Evolutionary conservation across 768 basidiomycete genomes (phyloP).

Genomic region (Gloeopeniophorella convolvens): DNA sequence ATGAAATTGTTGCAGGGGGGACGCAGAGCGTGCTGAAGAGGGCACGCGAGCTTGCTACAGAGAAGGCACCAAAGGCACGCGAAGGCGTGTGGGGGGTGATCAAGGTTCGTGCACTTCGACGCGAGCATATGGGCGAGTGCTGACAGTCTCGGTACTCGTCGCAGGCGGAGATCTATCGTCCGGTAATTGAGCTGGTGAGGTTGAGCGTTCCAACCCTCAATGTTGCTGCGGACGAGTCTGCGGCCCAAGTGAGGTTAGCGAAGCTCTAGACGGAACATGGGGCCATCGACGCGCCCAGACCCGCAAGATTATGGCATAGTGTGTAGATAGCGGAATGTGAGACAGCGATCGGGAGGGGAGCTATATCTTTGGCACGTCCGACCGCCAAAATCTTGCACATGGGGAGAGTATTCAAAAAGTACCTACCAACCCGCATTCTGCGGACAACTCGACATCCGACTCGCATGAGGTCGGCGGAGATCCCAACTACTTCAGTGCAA

Average conservation of each 20-base stretch:
- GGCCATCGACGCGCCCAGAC: too few relatives aligned
- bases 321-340: too few relatives aligned
- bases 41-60: conserved; percentile 56
- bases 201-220: conserved; percentile 33
- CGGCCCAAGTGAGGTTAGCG: conserved; percentile 40
- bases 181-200: conserved; percentile 37
- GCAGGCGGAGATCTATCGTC: conserved; percentile 51
- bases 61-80: conserved; percentile 43
- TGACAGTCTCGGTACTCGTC: conserved; percentile 7
- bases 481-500: too few relatives aligned
- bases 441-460: too few relatives aligned
- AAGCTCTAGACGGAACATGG: too few relatives aligned
- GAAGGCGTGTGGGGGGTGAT: conserved; percentile 68
- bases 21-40: conserved; percentile 56
- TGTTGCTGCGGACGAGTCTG: conserved; percentile 41
- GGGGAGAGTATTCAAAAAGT: too few relatives aligned
- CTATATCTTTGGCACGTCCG: too few relatives aligned
- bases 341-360: too few relatives aligned
- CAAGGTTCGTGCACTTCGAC: conserved; percentile 39
- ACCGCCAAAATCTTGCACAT: too few relatives aligned
- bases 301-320: too few relatives aligned
- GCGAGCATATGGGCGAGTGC: not conserved
- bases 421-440: too few relatives aligned
- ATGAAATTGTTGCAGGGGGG: conserved; percentile 54
- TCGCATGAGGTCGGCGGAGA: too few relatives aligned